Conservation (phyloP, 2,329 filamentous ascomycete species). For the Trichophyton verrucosum region DNA sequence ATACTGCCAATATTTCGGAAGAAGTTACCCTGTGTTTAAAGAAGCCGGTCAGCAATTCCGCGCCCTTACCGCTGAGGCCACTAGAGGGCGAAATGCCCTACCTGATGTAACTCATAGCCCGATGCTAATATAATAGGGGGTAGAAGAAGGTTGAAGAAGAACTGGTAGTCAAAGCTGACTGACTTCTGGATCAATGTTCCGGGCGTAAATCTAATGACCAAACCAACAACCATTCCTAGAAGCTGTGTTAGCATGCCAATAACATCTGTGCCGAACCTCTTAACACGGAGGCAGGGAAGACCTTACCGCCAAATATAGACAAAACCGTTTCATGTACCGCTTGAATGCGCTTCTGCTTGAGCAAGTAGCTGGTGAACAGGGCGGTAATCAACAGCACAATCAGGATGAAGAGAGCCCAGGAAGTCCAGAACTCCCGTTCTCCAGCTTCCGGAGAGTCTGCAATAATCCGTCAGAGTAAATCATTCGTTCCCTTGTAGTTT, state of each 20-base stretch:
- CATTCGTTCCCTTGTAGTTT: neutral
- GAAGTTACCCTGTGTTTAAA: conserved; percentile 60
- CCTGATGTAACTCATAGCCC: conserved; percentile 90
- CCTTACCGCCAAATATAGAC: conserved; percentile 82
- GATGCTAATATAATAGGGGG: conserved; percentile 95
- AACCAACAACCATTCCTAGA: conserved; percentile 86
- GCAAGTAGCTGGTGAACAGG: conserved; percentile 91
- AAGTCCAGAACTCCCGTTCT: conserved; percentile 87
- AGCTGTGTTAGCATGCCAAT: neutral
- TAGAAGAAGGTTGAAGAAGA: conserved; percentile 98
- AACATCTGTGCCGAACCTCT: neutral
- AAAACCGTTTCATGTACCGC: conserved; percentile 96
- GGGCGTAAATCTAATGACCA: conserved; percentile 70
- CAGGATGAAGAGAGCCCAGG: conserved; percentile 94
- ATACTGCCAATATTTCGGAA: conserved; percentile 97
- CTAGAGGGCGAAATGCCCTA: conserved; percentile 18
- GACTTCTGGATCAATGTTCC: conserved; percentile 75
- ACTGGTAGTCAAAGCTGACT: conserved; percentile 96
- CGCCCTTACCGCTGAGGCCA: neutral
- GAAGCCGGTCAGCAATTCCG: neutral
- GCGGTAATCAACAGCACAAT: conserved; percentile 88
- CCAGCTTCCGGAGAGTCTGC: conserved; percentile 61
- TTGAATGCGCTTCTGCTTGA: conserved; percentile 93
- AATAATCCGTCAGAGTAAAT: conserved; percentile 4
- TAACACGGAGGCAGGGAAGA: neutral